Base-by-base conservation (phyloP, 2,329 filamentous ascomycete species). In the Colletotrichum simmondsii region DNA sequence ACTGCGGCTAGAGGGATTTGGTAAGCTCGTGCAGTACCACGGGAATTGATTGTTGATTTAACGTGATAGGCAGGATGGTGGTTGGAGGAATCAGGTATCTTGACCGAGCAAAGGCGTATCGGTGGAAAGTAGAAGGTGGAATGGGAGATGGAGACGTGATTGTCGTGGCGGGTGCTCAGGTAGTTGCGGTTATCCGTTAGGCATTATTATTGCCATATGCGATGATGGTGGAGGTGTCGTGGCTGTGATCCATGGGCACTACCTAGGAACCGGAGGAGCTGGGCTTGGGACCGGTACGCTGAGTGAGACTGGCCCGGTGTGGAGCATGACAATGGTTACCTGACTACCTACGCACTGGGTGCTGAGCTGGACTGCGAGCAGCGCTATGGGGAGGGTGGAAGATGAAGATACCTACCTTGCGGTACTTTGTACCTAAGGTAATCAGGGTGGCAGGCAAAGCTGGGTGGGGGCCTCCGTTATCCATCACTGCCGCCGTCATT, bases 121-220 rank as follows among this genome's bases (percentile, higher is more conserved):
- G 42, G 19, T 22, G 42, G 42, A 22, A 49, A n/a, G 19, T 11
- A 49, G 42, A n/a, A n/a, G 42, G 42, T 49, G 7, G 42, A 49
- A n/a, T 49, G 42, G 42, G 19, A 49, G 42, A 49, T 49, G 42
- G 42, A 49, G 42, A 49, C 42, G 42, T 49, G 14, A 26, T 10
- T 16, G 26, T 30, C 22, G 37, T n/a, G 10, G 11, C 22, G 42
- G 46, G 42, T 49, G 14, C 49, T 5, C 30, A 22, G 30, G 24
- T 46, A 63, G 19, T 14, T 63, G 60, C 46, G 60, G 42, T 53
- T 63, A 63, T 63, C 28, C 60, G 26, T 63, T 49, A 63, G 26
- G 19, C 59, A 32, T 24, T 63, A 32, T 63, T 53, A 28, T 53
- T 53, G 26, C 42, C 59, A 22, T 62, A 19, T 42, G 42, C 60